Evolutionary conservation across 2,329 filamentous ascomycete species (phyloP), one percentile per base, ranked within the genome.

Genomic region (Aspergillus udagawae): DNA sequence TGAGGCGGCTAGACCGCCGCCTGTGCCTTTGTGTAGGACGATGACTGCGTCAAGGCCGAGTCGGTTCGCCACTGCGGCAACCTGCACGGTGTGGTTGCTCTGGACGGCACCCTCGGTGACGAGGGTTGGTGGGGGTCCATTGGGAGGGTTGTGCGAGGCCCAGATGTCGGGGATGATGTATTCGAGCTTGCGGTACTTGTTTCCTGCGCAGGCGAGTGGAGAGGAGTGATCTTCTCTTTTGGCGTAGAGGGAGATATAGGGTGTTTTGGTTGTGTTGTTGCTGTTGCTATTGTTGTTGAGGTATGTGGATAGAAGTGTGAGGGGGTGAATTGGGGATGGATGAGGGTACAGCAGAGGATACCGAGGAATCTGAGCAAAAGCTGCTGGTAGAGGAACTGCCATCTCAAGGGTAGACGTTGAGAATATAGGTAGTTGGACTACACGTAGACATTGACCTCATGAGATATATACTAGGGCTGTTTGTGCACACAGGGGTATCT

Each of bases 111-210:
- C 71, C 54, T 74, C 71, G 9, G 71, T 74, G 10, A 74, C 69
- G 8, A 74, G 63, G 3, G 63, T 72, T 27, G 68, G 73, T 20
- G 47, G 44, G 21, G 5, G 20, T 23, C 21, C 32, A 23, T 51
- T 51, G 49, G 23, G 62, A 48, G 25, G 41, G 51, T 25, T 63
- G 64, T 10, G 17, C 0, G 49, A n/a, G 47, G 63, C 61, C 21
- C 71, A 63, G 17, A 74, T 71, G 45, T 74, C 70, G 0, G 71
- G 71, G 4, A 73, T 59, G 44, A 74, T 68, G 58, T 74, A 74
- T 60, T 74, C 71, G 32, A 74, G 64, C 59, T 74, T 74, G 54
- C 71, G 70, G 62, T 74, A 74, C 63, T 74, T 74, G 63, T 74
- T 74, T 14, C 71, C 71, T 28, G 70, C 58, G 54, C 67, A 70